phyloP scores from a whole-genome alignment of 768 basidiomycete genomes.

The Boletus coccyginus region DNA sequence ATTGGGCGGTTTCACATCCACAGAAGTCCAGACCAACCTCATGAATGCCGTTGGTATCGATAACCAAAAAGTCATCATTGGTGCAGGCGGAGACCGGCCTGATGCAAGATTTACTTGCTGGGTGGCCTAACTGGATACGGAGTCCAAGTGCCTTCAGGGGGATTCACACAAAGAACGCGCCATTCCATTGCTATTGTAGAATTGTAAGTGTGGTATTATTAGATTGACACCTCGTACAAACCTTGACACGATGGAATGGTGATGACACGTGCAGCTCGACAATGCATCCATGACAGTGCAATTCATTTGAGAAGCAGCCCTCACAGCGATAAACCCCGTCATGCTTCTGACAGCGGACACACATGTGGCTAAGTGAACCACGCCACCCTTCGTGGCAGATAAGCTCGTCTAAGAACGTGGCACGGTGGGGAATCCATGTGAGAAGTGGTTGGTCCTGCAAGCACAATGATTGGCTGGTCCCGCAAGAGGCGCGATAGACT shows the following conservation, averaged over 20 bases:
- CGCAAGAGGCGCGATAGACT: not conserved
- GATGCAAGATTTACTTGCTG: conserved; percentile 10
- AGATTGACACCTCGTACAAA: not conserved
- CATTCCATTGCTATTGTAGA: conserved; percentile 14
- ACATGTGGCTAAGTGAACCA: not conserved
- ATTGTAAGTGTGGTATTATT: not conserved
- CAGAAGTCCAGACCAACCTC: conserved; percentile 30
- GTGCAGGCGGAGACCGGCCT: not conserved
- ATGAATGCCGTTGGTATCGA: conserved; percentile 22
- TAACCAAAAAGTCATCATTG: conserved; percentile 25
- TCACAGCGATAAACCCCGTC: conserved; percentile 5
- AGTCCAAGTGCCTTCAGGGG: conserved; percentile 23
- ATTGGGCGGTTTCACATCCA: conserved; percentile 22
- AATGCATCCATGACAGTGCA: conserved; percentile 9
- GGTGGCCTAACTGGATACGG: conserved; percentile 24
- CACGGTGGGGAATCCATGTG: not conserved
- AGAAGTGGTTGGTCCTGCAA: conserved; percentile 10
- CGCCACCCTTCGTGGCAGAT: conserved; percentile 11
- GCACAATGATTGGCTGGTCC: no score
- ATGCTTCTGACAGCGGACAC: not conserved
- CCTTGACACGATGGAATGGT: conserved; percentile 19
- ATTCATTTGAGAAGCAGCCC: conserved; percentile 5
- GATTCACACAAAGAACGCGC: conserved; percentile 10
- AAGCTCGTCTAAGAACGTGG: conserved; percentile 15
- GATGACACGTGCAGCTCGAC: conserved; percentile 1